These are phyloP conservation scores for Blastomyces silverae DNA, from an alignment of 2,329 filamentous ascomycete genomes.

Conservation along the genomic window DNA sequence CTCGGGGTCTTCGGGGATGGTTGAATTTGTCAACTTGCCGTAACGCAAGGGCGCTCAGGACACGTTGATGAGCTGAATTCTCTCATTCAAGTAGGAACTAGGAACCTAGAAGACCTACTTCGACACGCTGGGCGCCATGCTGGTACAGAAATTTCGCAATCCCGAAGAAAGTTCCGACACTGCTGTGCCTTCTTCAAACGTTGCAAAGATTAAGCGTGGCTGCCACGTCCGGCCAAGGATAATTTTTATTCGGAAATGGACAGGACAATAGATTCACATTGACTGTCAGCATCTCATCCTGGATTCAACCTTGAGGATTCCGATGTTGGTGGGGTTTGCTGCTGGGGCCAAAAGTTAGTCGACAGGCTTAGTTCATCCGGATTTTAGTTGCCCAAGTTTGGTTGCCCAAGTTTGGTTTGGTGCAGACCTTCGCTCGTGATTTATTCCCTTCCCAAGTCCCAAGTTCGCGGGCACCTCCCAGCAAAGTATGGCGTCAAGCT, in stretches of 20 bases:
- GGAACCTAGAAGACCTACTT: background rate
- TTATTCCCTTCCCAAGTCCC: background rate
- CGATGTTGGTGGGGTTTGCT: background rate
- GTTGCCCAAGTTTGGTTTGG: background rate
- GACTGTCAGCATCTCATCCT: background rate
- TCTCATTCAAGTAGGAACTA: background rate
- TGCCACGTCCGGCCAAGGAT: constrained; percentile 1
- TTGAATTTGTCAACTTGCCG: background rate
- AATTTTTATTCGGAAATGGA: background rate
- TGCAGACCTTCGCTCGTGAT: background rate
- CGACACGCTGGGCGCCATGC: background rate
- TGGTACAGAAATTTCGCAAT: background rate
- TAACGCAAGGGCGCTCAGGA: background rate
- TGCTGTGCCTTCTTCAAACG: background rate
- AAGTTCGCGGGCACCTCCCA: background rate
- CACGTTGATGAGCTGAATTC: background rate
- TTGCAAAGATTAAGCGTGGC: background rate
- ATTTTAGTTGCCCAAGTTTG: background rate
- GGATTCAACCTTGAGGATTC: background rate
- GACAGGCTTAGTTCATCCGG: background rate
- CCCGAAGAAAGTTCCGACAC: background rate
- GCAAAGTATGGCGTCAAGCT: background rate
- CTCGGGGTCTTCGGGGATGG: background rate
- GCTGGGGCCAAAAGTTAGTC: background rate
- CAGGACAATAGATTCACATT: background rate